Conservation (phyloP, 352 stramenopile genomes). For the Phytopythium helicoides region DNA sequence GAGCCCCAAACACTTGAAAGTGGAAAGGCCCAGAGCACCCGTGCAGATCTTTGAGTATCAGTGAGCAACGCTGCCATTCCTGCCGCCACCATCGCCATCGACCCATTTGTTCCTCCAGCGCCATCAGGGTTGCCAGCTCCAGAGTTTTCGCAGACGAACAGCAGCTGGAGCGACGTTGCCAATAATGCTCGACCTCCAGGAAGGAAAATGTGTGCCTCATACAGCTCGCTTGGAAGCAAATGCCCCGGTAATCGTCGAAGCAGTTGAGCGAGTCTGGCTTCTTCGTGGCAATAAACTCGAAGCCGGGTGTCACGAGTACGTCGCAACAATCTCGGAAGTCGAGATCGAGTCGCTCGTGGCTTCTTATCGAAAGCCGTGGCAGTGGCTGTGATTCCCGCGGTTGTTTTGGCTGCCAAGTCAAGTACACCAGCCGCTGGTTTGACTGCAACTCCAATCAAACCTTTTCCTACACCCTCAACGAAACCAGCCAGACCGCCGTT, state of each 20-base stretch:
- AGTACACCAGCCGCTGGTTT: conserved; percentile 87
- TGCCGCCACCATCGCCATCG: conserved; percentile 13
- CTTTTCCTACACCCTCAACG: conserved; percentile 86
- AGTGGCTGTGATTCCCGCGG: conserved; percentile 82
- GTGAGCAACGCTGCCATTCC: conserved; percentile 3
- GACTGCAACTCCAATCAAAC: conserved; percentile 84
- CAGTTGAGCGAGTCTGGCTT: conserved; percentile 66
- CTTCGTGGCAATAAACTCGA: conserved; percentile 71
- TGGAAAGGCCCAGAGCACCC: conserved; percentile 47
- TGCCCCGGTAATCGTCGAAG: conserved; percentile 53
- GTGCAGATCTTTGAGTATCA: conserved; percentile 14
- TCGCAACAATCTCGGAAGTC: conserved; percentile 73
- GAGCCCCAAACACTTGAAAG: conserved; percentile 42
- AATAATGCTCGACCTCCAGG: conserved; percentile 61
- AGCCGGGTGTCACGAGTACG: conserved; percentile 73
- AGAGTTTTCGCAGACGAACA: conserved; percentile 46
- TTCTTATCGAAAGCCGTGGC: conserved; percentile 83
- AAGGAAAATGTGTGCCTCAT: conserved; percentile 75
- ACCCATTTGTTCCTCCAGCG: conserved; percentile 11
- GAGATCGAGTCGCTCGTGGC: conserved; percentile 51
- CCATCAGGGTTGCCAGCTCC: background rate
- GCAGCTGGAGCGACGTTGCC: conserved; percentile 71
- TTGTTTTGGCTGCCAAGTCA: conserved; percentile 74
- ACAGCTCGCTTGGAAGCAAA: conserved; percentile 70
- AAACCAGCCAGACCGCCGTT: conserved; percentile 89